These are phyloP conservation scores for Chlorella sorokiniana DNA, from an alignment of 139 green algal genomes.

Conservation along the genomic window DNA sequence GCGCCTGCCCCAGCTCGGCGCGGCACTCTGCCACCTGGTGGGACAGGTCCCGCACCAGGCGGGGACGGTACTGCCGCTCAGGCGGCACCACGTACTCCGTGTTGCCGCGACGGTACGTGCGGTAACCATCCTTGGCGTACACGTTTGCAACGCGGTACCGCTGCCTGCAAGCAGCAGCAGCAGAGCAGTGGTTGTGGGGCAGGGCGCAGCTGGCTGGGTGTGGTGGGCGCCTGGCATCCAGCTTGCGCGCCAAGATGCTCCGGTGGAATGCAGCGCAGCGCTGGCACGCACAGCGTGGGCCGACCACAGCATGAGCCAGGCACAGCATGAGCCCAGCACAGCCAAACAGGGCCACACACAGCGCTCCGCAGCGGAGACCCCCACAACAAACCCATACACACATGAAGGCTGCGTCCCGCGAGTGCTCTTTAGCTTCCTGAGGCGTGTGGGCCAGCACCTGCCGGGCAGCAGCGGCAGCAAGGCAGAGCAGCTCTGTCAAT, in stretches of 20 bases:
- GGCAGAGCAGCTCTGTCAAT: background rate
- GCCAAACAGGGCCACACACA: background rate
- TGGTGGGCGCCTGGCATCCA: background rate
- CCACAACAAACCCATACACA: background rate
- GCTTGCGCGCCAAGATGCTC: background rate
- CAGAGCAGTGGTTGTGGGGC: background rate
- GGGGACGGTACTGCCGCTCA: background rate
- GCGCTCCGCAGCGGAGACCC: background rate
- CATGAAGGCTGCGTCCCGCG: conserved; percentile 3
- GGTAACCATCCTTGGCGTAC: conserved; percentile 4
- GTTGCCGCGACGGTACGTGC: background rate
- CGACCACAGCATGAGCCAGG: too few species aligned
- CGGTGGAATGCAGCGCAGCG: too few species aligned
- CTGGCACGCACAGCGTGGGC: too few species aligned
- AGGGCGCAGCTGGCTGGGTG: background rate
- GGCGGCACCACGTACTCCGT: background rate
- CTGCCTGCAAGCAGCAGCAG: background rate
- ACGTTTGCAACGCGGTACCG: background rate
- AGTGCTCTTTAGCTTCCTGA: background rate
- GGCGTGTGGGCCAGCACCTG: conserved; percentile 15
- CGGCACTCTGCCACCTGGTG: conserved; percentile 16
- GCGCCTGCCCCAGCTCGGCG: background rate
- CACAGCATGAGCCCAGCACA: background rate
- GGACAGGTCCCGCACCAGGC: conserved; percentile 17
- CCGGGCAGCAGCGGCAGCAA: background rate